Base-by-base conservation (phyloP, 1,284 basidiomycete genomes). In the Leccinum cinnamomeum region DNA sequence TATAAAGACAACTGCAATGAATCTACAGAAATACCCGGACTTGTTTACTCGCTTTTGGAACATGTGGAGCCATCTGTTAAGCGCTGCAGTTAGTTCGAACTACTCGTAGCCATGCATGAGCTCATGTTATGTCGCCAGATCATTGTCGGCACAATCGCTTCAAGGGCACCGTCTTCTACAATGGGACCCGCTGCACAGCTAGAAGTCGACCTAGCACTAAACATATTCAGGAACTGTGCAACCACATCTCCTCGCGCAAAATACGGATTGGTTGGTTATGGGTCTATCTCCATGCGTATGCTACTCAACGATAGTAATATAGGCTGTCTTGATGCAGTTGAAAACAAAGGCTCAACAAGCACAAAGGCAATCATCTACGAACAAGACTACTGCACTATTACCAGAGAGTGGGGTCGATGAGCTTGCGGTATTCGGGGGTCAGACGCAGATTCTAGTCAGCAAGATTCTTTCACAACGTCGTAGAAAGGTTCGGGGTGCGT, bases 361-460 rank as follows among this genome's bases (percentile, higher is more conserved):
- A 41, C 75, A 65, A 59, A 70, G 63, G 7, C 63, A 71, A 41
- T 79, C 81, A 58, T 79, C 80, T 2, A 75, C 77, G 59, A 77
- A 76, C 58, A 79, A 78, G 20, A n/a, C 58, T 3, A 2, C 35
- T 50, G 68, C 72, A 55, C 71, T 77, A 8, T 72, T 71, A 23
- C 74, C 79, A 7, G 73, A 82, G 48, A 84, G 84, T 67, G 83
- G 84, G 57, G 84, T 81, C 46, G 79, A 88, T 65, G 85, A 87
- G 68, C 79, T 89, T 18, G 85, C 87, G 18, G 78, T 88, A n/a
- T 88, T 88, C 58, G 87, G 86, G 53, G 87, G 83, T 5, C 84
- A 84, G 64, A 86, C 84, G 7, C 78, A 79, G 50, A 78, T 85
- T 41, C 67, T 86, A 18, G 84, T 87, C 56, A 85, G 80, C 74